Base-by-base conservation (phyloP, 2,329 filamentous ascomycete species). In the Paraphaeosphaeria minitans region DNA sequence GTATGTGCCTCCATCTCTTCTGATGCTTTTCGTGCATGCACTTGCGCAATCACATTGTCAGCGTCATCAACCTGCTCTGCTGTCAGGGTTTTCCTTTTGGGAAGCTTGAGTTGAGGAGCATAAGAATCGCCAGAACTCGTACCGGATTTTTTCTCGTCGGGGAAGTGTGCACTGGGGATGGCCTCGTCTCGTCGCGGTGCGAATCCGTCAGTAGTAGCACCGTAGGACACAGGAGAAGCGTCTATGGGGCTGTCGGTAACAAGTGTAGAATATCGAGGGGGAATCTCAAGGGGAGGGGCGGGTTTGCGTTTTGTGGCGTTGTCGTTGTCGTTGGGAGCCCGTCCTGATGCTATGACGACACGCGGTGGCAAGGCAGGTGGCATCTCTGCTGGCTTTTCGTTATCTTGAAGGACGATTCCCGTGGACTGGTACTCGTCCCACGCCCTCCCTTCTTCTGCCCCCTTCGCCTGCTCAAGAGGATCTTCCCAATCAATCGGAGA, bases 401-500 rank as follows among this genome's bases (percentile, higher is more conserved):
- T 77, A 53, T 81, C 80, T 53, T 78, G 69, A 43, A 82, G 69
- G 6, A 77, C 71, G 41, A 82, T 82, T 37, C 78, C 76, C 42
- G 77, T 69, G 50, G 67, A 69, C 57, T 78, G 79, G 3, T 69
- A 65, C 53, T 79, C 76, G 24, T 77, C 73, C 47, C 69, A 58
- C 6, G 65, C 69, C 14, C 57, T 63, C 39, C 66, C 65, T 14
- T 74, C 68, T 14, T 66, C 64, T 22, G 66, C 66, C 39, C 54
- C 57, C 53, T 57, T 66, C 46, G 59, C 70, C 41, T 64, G 62
- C 51, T 80, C 76, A 1, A 81, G 66, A 3, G 81, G 80, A 64
- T 83, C 81, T 50, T 83, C 81, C 70, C 82, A 83, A 6, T 83
- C 80, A 31, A 69, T 70, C 31, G 70, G 63, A 42, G 78, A 71